Evolutionary conservation across 495 filamentous ascomycete genomes (phyloP).

Genomic region (Hyaloscypha bicolor): DNA sequence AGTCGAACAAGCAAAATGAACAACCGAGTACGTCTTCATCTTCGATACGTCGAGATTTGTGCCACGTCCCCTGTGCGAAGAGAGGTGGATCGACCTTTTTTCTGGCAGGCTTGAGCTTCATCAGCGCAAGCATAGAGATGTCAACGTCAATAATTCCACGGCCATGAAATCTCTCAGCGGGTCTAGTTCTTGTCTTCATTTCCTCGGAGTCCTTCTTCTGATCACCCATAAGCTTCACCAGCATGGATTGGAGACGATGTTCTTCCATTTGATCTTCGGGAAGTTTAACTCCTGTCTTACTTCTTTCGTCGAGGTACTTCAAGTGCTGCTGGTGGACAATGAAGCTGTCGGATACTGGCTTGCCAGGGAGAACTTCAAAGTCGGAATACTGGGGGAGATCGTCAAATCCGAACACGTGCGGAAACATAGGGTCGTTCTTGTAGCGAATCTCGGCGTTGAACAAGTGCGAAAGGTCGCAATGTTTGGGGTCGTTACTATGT

Average conservation of each 20-base stretch:
- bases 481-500: background rate
- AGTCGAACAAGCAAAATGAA: constrained; percentile 21
- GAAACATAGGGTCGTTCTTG: no score
- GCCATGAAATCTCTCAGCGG: no score
- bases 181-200: background rate
- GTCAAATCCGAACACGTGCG: background rate
- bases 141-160: background rate
- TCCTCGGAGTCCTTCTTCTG: background rate
- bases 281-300: background rate
- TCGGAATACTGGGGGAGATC: background rate
- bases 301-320: background rate
- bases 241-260: background rate
- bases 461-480: background rate
- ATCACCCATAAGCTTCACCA: background rate
- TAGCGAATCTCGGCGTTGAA: no score
- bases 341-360: background rate
- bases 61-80: background rate
- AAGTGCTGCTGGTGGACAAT: background rate
- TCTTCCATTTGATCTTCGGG: background rate
- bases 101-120: background rate
- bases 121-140: background rate
- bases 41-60: background rate
- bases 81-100: background rate
- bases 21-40: constrained; percentile 7
- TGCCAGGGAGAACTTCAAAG: background rate